These are phyloP conservation scores for Mycena crocata DNA, from an alignment of 768 basidiomycete species.

Conservation along the genomic window DNA sequence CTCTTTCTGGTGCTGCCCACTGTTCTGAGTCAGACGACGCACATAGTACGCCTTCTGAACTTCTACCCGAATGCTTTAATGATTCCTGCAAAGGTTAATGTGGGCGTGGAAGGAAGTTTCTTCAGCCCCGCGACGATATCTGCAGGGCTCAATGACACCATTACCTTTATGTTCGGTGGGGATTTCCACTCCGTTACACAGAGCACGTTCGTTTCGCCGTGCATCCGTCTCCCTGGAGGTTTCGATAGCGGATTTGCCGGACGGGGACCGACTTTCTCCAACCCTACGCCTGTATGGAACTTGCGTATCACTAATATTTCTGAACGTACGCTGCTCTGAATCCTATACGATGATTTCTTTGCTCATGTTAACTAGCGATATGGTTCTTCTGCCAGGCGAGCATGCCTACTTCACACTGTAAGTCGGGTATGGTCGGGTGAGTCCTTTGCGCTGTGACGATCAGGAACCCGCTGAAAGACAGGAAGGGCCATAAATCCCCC, in stretches of 20 bases:
- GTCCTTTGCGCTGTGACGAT: constrained; percentile 14
- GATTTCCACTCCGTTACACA: constrained; percentile 55
- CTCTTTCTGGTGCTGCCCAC: background rate
- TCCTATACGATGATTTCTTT: background rate
- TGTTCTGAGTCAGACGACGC: constrained; percentile 17
- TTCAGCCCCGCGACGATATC: constrained; percentile 48
- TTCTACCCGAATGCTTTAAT: background rate
- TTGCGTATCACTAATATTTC: constrained; percentile 49
- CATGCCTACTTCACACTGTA: constrained; percentile 51
- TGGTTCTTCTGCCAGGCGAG: constrained; percentile 53
- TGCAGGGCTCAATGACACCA: constrained; percentile 47
- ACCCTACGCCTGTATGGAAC: constrained; percentile 44
- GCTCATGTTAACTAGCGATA: constrained; percentile 39
- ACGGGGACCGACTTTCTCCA: constrained; percentile 34
- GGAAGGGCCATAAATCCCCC: constrained; percentile 53
- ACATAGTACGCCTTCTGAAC: constrained; percentile 11
- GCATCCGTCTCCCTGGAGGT: constrained; percentile 51
- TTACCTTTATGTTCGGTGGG: constrained; percentile 54
- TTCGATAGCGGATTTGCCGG: constrained; percentile 53
- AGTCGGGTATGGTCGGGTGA: constrained; percentile 55
- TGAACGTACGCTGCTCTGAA: constrained; percentile 31
- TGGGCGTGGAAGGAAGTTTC: constrained; percentile 54
- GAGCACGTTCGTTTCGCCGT: constrained; percentile 49
- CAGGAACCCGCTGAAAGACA: background rate
- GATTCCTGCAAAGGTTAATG: constrained; percentile 44